Evolutionary conservation across 805 yeast species (phyloP).

Genomic region (Spathaspora girioi): DNA sequence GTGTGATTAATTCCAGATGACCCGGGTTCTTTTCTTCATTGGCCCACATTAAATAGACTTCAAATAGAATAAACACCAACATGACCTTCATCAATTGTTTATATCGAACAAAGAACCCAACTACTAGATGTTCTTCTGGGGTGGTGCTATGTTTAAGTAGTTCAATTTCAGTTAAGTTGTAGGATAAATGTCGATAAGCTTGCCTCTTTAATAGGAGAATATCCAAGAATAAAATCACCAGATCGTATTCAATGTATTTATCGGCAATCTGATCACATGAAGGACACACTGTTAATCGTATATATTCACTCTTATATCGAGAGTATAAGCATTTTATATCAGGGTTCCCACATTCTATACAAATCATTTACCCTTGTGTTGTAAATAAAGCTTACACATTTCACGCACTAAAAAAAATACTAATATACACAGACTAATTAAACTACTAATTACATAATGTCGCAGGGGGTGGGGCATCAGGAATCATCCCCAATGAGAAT

Average conservation of each 20-base stretch:
- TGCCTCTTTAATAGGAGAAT: conserved; percentile 79
- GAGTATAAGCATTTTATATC: conserved; percentile 65
- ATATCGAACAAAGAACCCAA: conserved; percentile 13
- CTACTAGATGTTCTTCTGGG: neutral
- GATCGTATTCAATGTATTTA: conserved; percentile 86
- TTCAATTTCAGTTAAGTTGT: conserved; percentile 50
- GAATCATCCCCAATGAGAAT: conserved; percentile 62
- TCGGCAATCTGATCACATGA: conserved; percentile 76
- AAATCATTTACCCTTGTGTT: conserved; percentile 54
- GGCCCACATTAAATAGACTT: conserved; percentile 91
- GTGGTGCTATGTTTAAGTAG: conserved; percentile 12
- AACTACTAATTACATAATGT: conserved; percentile 9
- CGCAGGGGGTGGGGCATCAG: conserved; percentile 69
- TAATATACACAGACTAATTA: neutral
- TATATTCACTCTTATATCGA: conserved; percentile 71
- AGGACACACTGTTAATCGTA: conserved; percentile 73
- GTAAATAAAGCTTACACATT: neutral
- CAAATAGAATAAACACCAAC: conserved; percentile 68
- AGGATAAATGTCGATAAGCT: conserved; percentile 84
- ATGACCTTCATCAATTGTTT: conserved; percentile 41
- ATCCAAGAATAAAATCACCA: conserved; percentile 79
- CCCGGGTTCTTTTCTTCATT: conserved; percentile 63
- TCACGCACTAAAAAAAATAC: neutral
- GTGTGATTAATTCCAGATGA: conserved; percentile 21
- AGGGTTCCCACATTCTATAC: conserved; percentile 75